Evolutionary conservation across 148 eudicot species (phyloP).

Genomic region (Chenopodium album): DNA sequence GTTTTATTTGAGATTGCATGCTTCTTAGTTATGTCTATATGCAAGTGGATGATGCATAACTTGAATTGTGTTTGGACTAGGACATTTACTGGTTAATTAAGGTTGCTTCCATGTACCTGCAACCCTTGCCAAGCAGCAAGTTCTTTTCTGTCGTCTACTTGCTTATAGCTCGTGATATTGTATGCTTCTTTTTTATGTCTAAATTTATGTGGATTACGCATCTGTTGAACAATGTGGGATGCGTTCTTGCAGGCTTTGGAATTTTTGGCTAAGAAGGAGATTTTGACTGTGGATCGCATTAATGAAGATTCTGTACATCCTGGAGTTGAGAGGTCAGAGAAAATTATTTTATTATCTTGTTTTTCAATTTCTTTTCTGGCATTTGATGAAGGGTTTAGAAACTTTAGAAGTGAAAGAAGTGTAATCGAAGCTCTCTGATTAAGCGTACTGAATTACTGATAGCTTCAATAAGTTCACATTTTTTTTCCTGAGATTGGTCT

Average conservation of each 20-base stretch:
- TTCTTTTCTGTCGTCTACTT: too few species aligned
- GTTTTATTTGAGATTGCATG: background rate
- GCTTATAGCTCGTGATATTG: background rate
- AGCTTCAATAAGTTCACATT: background rate
- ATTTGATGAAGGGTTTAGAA: background rate
- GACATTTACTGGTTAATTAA: too few species aligned
- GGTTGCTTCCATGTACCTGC: too few species aligned
- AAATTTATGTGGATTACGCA: background rate
- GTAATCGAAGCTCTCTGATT: background rate
- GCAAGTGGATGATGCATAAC: background rate
- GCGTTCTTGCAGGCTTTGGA: constrained; percentile 59
- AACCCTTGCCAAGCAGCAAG: too few species aligned
- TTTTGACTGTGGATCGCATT: constrained; percentile 69
- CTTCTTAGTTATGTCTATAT: background rate
- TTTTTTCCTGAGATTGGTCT: background rate
- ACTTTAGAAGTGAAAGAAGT: background rate
- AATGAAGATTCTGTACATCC: constrained; percentile 60
- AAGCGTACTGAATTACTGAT: background rate
- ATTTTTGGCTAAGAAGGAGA: constrained; percentile 64
- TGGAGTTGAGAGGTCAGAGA: constrained; percentile 82
- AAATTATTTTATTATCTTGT: background rate
- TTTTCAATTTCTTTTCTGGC: background rate
- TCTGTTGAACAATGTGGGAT: constrained; percentile 5
- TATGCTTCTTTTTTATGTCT: background rate
- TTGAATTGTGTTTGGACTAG: background rate